phyloP scores from a whole-genome alignment of 257 asterid species.

The Solanum chilense region DNA sequence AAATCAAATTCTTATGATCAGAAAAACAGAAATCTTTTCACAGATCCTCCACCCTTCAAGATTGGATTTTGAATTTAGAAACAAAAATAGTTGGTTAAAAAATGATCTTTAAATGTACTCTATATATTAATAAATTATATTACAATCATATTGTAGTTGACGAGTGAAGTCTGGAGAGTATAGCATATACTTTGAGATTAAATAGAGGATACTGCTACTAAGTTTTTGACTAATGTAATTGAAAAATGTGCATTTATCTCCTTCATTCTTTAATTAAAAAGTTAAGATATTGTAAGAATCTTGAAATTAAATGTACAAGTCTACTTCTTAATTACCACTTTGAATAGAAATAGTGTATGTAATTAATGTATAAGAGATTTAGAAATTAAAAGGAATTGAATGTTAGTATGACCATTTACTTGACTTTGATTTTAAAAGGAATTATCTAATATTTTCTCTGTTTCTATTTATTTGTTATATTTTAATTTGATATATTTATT shows the following conservation, averaged over 20 bases:
- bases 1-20: neutral
- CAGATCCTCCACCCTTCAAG: neutral
- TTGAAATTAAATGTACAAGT: neutral
- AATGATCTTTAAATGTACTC: neutral
- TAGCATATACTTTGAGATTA: neutral
- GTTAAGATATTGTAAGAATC: neutral
- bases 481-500: neutral
- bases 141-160: fast-evolving
- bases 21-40: neutral
- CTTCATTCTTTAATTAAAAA: neutral
- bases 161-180: neutral
- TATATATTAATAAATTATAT: neutral
- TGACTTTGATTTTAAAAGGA: neutral
- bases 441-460: neutral
- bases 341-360: neutral
- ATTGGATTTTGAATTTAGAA: neutral
- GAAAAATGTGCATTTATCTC: neutral
- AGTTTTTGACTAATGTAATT: neutral
- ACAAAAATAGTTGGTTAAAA: neutral
- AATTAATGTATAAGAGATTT: neutral
- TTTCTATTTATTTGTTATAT: no score
- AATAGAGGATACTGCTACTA: neutral
- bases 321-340: neutral
- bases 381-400: neutral
- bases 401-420: neutral